These are phyloP conservation scores for Astrothelium subdiscretum DNA, from an alignment of 495 filamentous ascomycete genomes.

Conservation along the genomic window DNA sequence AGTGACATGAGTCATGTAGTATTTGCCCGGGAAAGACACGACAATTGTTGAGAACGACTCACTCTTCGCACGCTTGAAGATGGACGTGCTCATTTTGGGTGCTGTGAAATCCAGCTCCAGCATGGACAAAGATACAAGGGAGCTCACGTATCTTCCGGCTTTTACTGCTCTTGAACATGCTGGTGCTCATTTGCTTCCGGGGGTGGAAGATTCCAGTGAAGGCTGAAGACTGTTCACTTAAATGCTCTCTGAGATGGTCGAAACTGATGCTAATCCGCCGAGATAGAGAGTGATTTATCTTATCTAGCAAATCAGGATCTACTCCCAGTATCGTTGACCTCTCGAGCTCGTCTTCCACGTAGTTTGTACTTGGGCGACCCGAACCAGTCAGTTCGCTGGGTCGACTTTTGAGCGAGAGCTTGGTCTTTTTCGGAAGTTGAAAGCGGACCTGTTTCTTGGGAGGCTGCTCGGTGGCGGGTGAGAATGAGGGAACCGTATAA, in stretches of 20 bases:
- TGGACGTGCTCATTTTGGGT: conserved; percentile 69
- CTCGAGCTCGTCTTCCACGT: background rate
- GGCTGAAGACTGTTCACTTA: background rate
- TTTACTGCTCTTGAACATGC: conserved; percentile 22
- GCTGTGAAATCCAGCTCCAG: conserved; percentile 92
- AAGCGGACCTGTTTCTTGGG: background rate
- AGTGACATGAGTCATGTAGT: background rate
- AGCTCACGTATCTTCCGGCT: conserved; percentile 29
- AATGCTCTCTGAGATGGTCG: background rate
- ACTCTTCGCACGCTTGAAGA: conserved; percentile 78
- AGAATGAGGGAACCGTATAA: background rate
- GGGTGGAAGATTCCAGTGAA: background rate
- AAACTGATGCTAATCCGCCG: background rate
- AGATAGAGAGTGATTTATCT: background rate
- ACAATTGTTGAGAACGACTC: conserved; percentile 28
- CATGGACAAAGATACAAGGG: conserved; percentile 84
- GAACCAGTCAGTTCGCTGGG: background rate
- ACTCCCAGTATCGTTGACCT: background rate
- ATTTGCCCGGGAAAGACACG: background rate
- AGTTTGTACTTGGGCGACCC: background rate
- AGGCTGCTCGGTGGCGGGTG: background rate
- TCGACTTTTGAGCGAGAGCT: background rate
- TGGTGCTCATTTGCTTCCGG: conserved; percentile 1
- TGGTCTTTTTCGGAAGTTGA: background rate
- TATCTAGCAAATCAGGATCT: background rate